These are phyloP conservation scores for Aureobasidium uvarum DNA, from an alignment of 2,329 filamentous ascomycete genomes.

Conservation along the genomic window DNA sequence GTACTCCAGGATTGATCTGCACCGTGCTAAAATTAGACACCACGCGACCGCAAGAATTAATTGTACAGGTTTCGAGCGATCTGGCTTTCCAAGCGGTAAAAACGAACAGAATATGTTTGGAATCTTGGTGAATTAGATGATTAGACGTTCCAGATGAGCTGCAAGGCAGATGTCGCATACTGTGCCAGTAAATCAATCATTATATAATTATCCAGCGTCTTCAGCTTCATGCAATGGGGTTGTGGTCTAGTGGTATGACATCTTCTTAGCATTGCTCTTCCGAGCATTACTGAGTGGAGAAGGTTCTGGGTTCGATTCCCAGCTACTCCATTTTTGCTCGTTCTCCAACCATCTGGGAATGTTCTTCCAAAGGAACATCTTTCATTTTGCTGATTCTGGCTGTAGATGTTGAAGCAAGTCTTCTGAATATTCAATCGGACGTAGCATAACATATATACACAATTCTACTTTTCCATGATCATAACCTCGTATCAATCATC, in stretches of 20 bases:
- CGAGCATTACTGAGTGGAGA: slow-evolving; percentile 15
- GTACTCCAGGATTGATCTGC: not conserved
- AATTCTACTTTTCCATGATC: not conserved
- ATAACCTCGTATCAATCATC: not conserved
- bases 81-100: not conserved
- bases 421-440: not conserved
- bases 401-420: too few relatives aligned
- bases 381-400: too few relatives aligned
- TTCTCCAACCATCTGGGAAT: too few relatives aligned
- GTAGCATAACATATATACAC: slow-evolving; percentile 8
- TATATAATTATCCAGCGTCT: too few relatives aligned
- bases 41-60: not conserved
- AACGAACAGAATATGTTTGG: too few relatives aligned
- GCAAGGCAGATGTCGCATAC: too few relatives aligned
- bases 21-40: not conserved
- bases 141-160: too few relatives aligned
- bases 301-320: slow-evolving; percentile 25
- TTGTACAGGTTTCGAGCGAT: not conserved
- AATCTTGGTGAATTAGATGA: too few relatives aligned
- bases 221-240: too few relatives aligned
- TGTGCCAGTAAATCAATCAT: too few relatives aligned
- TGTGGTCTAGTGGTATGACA: slow-evolving; percentile 25
- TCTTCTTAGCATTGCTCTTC: slow-evolving; percentile 20
- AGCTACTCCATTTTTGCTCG: slow-evolving; percentile 19
- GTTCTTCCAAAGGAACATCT: too few relatives aligned